phyloP scores from a whole-genome alignment of 257 asterid genomes.

The Nicotiana sylvestris region DNA sequence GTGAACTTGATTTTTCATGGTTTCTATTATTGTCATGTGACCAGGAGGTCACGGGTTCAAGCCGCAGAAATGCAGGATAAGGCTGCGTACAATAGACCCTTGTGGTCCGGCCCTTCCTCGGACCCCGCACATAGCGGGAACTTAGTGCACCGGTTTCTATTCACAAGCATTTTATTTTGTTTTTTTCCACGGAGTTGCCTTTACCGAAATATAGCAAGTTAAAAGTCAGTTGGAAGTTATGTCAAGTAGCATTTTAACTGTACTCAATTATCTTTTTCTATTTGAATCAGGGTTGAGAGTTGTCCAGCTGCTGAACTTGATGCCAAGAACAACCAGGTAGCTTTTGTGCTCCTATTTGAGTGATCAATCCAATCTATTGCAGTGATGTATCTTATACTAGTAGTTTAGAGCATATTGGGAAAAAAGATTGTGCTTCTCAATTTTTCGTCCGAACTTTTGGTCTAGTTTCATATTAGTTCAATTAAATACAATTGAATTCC shows the following conservation, averaged over 20 bases:
- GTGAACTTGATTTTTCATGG: background rate
- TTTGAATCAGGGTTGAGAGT: constrained; percentile 31
- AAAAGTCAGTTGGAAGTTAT: background rate
- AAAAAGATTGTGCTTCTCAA: background rate
- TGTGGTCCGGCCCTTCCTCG: too few species aligned
- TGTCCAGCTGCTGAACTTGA: constrained; percentile 18
- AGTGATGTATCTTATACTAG: background rate
- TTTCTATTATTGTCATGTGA: background rate
- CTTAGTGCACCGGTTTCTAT: background rate
- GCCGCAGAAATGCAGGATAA: too few species aligned
- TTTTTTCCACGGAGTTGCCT: background rate
- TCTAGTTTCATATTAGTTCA: background rate
- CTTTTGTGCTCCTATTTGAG: background rate
- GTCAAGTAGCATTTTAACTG: background rate
- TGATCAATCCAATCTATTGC: background rate
- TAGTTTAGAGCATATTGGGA: background rate
- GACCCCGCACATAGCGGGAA: too few species aligned
- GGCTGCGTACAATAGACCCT: too few species aligned
- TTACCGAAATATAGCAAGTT: background rate
- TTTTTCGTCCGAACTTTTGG: background rate
- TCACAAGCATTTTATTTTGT: background rate
- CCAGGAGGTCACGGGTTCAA: too few species aligned
- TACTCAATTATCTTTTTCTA: background rate
- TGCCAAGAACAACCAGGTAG: constrained; percentile 33
- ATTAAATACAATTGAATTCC: background rate